Percentiles rank a stretch among this genome's conserved stretches.
These are phyloP conservation scores for Zostera marina DNA, from an alignment of 116 monocot species.

Conservation along the genomic window DNA sequence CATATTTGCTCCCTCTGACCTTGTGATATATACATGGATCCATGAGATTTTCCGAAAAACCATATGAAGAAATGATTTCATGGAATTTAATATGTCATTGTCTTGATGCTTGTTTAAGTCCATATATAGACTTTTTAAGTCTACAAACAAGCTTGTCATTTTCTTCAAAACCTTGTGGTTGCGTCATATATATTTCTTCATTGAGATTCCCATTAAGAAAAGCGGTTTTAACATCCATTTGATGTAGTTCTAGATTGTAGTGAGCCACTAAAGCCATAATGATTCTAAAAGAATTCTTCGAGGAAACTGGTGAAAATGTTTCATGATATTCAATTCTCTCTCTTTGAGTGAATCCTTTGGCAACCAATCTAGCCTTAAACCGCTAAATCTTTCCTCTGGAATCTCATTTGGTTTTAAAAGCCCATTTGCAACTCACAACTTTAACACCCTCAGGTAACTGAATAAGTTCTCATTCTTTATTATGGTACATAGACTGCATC, in stretches of 20 bases:
- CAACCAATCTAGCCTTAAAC: too few species aligned
- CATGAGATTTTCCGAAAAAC: not conserved
- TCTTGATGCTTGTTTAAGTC: not conserved
- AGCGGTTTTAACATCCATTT: not conserved
- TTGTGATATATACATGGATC: not conserved
- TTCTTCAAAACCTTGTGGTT: constrained; percentile 2
- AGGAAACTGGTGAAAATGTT: not conserved
- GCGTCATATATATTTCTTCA: not conserved
- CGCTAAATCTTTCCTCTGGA: too few species aligned
- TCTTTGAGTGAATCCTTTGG: not conserved
- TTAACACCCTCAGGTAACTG: not conserved
- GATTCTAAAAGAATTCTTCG: not conserved
- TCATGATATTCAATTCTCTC: not conserved
- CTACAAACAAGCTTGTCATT: not conserved
- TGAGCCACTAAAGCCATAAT: not conserved
- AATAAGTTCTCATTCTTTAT: not conserved
- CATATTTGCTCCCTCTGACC: not conserved
- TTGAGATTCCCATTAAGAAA: not conserved
- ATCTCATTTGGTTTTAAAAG: too few species aligned
- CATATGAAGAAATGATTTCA: not conserved
- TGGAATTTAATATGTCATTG: not conserved
- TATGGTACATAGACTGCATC: not conserved
- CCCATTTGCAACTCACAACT: not conserved
- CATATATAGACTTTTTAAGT: not conserved
- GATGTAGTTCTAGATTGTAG: not conserved